A percentile compares a stretch with the other conserved stretches of the same genome.
Evolutionary conservation across 108 stramenopile genomes (phyloP).

Genomic region (Pseudonitzschia multiseries): DNA sequence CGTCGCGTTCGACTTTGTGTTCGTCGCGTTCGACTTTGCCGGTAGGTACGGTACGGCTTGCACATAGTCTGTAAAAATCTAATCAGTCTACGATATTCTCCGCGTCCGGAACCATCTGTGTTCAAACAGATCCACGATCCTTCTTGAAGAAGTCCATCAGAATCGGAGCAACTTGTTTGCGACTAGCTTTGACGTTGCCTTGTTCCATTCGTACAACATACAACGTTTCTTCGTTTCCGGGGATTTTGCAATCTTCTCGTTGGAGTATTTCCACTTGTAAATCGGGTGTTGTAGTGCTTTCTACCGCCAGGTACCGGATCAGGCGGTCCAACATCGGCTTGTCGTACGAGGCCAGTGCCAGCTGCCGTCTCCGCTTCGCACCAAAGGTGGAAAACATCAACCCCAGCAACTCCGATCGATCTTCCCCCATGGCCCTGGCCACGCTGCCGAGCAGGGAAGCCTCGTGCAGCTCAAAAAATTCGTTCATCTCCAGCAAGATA

Average conservation of each 20-base stretch:
- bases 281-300: constrained; percentile 1
- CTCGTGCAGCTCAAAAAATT: constrained; percentile 38
- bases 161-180: constrained; percentile 81
- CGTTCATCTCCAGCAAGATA: constrained; percentile 56
- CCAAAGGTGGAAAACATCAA: constrained; percentile 29
- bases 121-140: neutral
- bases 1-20: no score
- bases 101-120: no score
- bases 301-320: constrained; percentile 7
- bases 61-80: no score
- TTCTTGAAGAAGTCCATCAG: constrained; percentile 27
- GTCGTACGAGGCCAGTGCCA: constrained; percentile 21
- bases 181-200: constrained; percentile 59
- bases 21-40: no score
- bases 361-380: constrained; percentile 24
- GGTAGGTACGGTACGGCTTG: no score
- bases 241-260: neutral
- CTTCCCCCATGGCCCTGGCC: neutral
- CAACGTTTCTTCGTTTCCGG: neutral
- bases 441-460: neutral
- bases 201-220: constrained; percentile 49
- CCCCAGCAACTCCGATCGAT: neutral
- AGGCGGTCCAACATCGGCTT: constrained; percentile 3
- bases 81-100: no score
- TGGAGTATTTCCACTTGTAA: neutral